Evolutionary conservation across 192 early-diverging fungal genomes (phyloP), one percentile per base, ranked within the genome.

Genomic region (Cladochytrium replicatum): DNA sequence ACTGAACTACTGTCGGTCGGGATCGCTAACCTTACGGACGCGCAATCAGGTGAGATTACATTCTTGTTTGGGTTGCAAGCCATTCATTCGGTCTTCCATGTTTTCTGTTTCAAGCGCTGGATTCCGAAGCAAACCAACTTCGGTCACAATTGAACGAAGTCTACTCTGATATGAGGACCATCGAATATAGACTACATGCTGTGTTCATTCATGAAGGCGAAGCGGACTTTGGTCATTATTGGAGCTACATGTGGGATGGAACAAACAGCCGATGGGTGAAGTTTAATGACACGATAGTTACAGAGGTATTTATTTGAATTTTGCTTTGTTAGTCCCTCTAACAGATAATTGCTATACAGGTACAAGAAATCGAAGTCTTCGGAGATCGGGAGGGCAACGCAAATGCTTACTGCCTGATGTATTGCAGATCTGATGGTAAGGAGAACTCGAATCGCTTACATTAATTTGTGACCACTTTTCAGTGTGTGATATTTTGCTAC

Each of bases 201-300:
- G 65, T 66, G 2, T 67, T 67, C 43, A 32, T 64, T 2, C 61
- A 69, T 58, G 31, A 49, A 23, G 67, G 67, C 15, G 56, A 62
- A 29, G 67, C 67, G 6, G 41, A 64, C 27, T 66, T 44, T 47
- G 67, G 67, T 2, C 67, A 69, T 43, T 69, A 69, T 46, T 69
- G 52, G 53, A 55, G 41, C 6, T 69, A 52, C 52, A 44, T 69
- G 6, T 57, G 47, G 25, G 55, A 64, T 31, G 23, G 41, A n/a
- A 43, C 37, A 21, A 17, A 44, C 4, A 32, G 46, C 6, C 11
- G 51, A 46, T 69, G 67, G 67, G 30, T 69, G 11, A 67, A 69
- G 25, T 67, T 52, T 43, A 67, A 69, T 38, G 67, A 69, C 29
- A 27, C 54, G 6, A 27, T 38, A 11, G 58, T 69, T 1, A 55